Evolutionary conservation across 2,329 filamentous ascomycete species (phyloP).

Genomic region (Dothideomycetidae sp.): DNA sequence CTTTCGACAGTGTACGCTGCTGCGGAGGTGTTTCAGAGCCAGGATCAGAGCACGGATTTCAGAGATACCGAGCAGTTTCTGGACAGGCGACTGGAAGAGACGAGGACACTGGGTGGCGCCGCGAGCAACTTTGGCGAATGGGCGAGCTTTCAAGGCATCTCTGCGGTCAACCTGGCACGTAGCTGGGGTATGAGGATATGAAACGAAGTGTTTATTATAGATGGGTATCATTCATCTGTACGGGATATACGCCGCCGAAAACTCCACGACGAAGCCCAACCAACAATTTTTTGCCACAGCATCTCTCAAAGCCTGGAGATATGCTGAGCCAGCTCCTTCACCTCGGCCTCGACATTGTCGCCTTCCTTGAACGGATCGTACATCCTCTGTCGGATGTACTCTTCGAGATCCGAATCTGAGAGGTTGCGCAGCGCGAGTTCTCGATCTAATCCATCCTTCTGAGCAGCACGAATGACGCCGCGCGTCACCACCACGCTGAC

Average conservation of each 20-base stretch:
- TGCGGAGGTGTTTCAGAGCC: constrained; percentile 85
- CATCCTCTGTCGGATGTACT: constrained; percentile 44
- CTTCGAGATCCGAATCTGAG: constrained; percentile 53
- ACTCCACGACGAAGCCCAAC: no score
- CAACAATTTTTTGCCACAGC: no score
- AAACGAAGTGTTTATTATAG: constrained; percentile 13
- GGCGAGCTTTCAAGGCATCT: constrained; percentile 66
- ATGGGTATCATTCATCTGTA: background rate
- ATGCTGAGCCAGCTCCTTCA: constrained; percentile 14
- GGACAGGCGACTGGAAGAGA: constrained; percentile 57
- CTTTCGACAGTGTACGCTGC: constrained; percentile 54
- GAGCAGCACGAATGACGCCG: constrained; percentile 85
- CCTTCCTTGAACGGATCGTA: constrained; percentile 37
- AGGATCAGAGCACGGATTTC: constrained; percentile 61
- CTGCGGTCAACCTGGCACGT: constrained; percentile 65
- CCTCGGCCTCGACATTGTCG: constrained; percentile 23
- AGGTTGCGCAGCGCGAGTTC: constrained; percentile 48
- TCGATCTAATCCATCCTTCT: constrained; percentile 52
- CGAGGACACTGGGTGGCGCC: constrained; percentile 46
- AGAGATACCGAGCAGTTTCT: constrained; percentile 68
- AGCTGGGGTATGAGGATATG: constrained; percentile 78
- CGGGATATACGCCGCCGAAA: no score
- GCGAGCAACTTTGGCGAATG: constrained; percentile 56
- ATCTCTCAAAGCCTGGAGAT: constrained; percentile 10
- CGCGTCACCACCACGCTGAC: constrained; percentile 75